These are phyloP conservation scores for Coemansia sp. DNA, from an alignment of 192 early-diverging fungal genomes.

Conservation along the genomic window DNA sequence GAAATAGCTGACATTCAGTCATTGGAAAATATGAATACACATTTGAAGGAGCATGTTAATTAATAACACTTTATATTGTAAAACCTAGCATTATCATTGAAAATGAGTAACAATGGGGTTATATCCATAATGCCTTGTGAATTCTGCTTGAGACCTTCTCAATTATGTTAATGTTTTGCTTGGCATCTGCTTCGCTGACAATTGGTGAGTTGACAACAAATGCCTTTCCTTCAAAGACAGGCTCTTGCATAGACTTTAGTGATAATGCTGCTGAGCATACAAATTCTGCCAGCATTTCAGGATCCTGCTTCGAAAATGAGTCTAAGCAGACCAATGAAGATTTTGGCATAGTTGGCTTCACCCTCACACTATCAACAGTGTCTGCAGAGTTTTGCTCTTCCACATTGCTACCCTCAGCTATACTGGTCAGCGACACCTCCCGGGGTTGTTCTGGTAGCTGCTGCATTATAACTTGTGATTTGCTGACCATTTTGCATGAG, in stretches of 20 bases:
- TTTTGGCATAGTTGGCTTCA: neutral
- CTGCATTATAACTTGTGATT: constrained; percentile 52
- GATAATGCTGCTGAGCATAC: constrained; percentile 42
- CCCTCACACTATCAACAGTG: no score
- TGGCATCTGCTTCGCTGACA: constrained; percentile 39
- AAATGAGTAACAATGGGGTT: neutral
- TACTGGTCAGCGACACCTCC: neutral
- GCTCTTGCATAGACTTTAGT: constrained; percentile 9
- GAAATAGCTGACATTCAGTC: no score
- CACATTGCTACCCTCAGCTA: neutral
- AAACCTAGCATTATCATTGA: no score
- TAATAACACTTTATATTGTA: no score
- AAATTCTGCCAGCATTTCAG: constrained; percentile 43
- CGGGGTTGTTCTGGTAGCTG: constrained; percentile 1
- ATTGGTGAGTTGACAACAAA: constrained; percentile 48
- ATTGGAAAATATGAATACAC: no score
- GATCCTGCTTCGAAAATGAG: constrained; percentile 35
- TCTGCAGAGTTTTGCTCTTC: neutral
- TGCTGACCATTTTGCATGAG: constrained; percentile 38
- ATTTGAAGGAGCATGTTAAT: no score
- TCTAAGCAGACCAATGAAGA: constrained; percentile 25
- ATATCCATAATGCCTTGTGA: constrained; percentile 32
- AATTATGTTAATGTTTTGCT: constrained; percentile 25
- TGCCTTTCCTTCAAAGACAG: constrained; percentile 12
- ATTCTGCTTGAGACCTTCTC: constrained; percentile 38